phyloP scores from a whole-genome alignment of 257 asterid genomes.

The Solanum sejunctum region DNA sequence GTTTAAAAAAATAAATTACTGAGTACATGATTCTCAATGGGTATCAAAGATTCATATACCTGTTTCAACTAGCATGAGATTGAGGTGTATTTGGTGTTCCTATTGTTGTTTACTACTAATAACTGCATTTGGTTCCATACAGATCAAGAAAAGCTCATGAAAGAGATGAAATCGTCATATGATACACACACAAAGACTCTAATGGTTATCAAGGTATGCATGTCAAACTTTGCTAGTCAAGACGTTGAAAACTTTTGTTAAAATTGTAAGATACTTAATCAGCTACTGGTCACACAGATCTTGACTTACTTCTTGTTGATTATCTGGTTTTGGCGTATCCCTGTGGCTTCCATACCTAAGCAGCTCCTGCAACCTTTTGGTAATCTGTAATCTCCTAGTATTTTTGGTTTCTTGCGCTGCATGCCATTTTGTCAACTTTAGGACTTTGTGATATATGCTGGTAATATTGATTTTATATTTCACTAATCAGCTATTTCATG shows the following conservation, averaged over 20 bases:
- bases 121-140: conserved; percentile 5
- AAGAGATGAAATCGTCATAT: conserved; percentile 40
- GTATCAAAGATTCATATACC: not conserved
- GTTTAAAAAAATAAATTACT: not conserved
- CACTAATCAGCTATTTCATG: not conserved
- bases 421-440: not conserved
- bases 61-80: not conserved
- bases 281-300: conserved; percentile 24
- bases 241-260: not conserved
- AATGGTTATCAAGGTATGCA: conserved; percentile 41
- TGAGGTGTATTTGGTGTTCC: not conserved
- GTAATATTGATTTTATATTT: not conserved
- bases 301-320: conserved; percentile 32
- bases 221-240: conserved; percentile 3
- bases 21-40: not conserved
- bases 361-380: conserved; percentile 92
- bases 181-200: conserved; percentile 35
- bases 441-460: not conserved
- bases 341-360: conserved; percentile 61
- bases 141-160: conserved; percentile 50
- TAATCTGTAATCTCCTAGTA: conserved; percentile 8
- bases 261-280: not conserved
- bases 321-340: conserved; percentile 79
- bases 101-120: not conserved
- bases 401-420: not conserved